Conservation (phyloP, 129 eudicot species). For the Escallonia rubra region DNA sequence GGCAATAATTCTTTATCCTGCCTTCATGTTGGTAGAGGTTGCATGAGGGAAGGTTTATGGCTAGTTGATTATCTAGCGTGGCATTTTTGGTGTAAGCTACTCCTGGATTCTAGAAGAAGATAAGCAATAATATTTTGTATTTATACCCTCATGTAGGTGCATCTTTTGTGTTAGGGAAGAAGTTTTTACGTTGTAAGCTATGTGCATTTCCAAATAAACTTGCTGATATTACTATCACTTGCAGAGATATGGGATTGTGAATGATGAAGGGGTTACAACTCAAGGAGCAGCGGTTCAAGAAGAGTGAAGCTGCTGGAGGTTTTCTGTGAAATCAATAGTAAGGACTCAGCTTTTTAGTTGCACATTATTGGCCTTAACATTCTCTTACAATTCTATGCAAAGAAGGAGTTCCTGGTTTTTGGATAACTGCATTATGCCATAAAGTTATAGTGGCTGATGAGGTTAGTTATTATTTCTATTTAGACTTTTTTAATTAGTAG, state of each 20-base stretch:
- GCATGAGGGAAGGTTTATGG: no score
- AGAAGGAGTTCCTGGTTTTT: slow-evolving; percentile 81
- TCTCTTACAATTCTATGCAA: slow-evolving; percentile 17
- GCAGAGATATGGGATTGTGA: slow-evolving; percentile 76
- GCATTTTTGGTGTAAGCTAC: no score
- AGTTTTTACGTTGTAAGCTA: not conserved
- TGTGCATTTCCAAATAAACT: not conserved
- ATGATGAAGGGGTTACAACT: slow-evolving; percentile 43
- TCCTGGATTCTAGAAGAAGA: no score
- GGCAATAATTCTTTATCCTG: no score
- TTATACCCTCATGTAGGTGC: not conserved
- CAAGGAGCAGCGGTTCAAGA: not conserved
- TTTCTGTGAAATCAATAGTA: not conserved
- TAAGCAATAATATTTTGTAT: not conserved
- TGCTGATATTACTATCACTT: not conserved
- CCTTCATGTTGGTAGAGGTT: no score
- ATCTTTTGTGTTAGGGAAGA: not conserved
- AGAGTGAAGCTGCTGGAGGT: slow-evolving; percentile 30
- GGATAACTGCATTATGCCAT: slow-evolving; percentile 73
- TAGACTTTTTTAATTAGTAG: not conserved
- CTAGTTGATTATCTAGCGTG: no score
- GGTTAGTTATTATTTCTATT: slow-evolving; percentile 23
- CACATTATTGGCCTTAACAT: not conserved
- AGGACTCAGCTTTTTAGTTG: not conserved
- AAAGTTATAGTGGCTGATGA: slow-evolving; percentile 66